A percentile compares a stretch with the other conserved stretches of the same genome.
These are phyloP conservation scores for Saccharomyces hybrid DNA, from an alignment of 1,139 yeast species.

Conservation along the genomic window DNA sequence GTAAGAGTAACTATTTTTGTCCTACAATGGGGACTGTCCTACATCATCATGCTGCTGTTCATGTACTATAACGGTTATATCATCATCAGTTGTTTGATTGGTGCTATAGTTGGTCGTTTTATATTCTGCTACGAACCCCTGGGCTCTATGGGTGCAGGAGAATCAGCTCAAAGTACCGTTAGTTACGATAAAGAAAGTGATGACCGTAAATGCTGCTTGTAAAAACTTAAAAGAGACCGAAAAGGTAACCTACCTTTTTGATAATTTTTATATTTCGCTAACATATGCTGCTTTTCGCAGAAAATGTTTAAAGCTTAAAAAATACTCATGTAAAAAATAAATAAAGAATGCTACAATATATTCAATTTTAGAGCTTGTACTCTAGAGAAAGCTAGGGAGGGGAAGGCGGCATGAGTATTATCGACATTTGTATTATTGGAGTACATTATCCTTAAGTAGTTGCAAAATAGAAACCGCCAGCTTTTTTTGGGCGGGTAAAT, in stretches of 20 bases:
- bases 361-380: not conserved
- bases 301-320: not conserved
- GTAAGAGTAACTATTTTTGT: constrained; percentile 44
- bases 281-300: not conserved
- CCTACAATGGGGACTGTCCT: constrained; percentile 55
- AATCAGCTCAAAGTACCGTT: constrained; percentile 4
- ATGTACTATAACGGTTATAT: constrained; percentile 70
- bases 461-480: not conserved
- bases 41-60: constrained; percentile 59
- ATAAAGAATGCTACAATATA: not conserved
- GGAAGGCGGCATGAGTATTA: not conserved
- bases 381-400: not conserved
- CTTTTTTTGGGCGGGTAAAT: not conserved
- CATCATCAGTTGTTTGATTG: constrained; percentile 53
- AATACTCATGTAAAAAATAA: not conserved
- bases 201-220: constrained; percentile 29
- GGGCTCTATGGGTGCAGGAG: constrained; percentile 19
- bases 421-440: not conserved
- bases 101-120: constrained; percentile 53
- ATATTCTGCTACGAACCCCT: constrained; percentile 42
- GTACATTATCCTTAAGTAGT: not conserved
- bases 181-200: constrained; percentile 22
- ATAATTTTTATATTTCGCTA: not conserved
- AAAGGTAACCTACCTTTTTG: too few relatives aligned
- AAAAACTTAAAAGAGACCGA: not conserved